Evolutionary conservation across 768 basidiomycete species (phyloP).

Genomic region (Cyclocybe cylindracea): DNA sequence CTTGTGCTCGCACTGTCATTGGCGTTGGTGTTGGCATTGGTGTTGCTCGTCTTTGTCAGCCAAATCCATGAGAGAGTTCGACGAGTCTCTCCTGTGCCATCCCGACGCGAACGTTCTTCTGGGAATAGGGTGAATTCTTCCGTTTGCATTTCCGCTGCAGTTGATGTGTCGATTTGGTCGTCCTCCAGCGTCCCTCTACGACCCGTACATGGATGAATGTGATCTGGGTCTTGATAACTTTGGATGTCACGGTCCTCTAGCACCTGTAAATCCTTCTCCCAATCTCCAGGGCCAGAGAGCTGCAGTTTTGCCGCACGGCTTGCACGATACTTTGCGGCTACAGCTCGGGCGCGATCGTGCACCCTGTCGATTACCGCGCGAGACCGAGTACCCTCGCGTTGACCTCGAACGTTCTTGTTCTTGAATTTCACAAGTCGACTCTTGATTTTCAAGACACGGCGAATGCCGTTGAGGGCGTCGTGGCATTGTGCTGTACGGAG

Average conservation of each 20-base stretch:
- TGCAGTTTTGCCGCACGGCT: constrained; percentile 3
- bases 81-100: too few relatives aligned
- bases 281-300: constrained; percentile 2
- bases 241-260: constrained; percentile 11
- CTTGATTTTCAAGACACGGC: constrained; percentile 11
- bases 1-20: too few relatives aligned
- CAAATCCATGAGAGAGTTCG: too few relatives aligned
- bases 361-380: constrained; percentile 6
- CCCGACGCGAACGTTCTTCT: too few relatives aligned
- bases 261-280: constrained; percentile 2
- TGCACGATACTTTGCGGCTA: constrained; percentile 7
- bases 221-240: constrained; percentile 10
- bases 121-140: too few relatives aligned
- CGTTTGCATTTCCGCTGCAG: too few relatives aligned
- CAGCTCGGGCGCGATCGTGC: constrained; percentile 1
- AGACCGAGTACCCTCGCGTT: constrained; percentile 8
- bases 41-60: too few relatives aligned
- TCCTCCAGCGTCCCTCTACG: constrained; percentile 2
- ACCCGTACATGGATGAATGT: not conserved
- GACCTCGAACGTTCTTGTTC: constrained; percentile 14
- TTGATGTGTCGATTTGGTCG: not conserved
- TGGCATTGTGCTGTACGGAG: not conserved
- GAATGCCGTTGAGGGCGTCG: constrained; percentile 6
- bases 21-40: too few relatives aligned
- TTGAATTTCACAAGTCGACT: constrained; percentile 10